Conservation (phyloP, 192 early-diverging fungal species). For the Kappamyces sp. region DNA sequence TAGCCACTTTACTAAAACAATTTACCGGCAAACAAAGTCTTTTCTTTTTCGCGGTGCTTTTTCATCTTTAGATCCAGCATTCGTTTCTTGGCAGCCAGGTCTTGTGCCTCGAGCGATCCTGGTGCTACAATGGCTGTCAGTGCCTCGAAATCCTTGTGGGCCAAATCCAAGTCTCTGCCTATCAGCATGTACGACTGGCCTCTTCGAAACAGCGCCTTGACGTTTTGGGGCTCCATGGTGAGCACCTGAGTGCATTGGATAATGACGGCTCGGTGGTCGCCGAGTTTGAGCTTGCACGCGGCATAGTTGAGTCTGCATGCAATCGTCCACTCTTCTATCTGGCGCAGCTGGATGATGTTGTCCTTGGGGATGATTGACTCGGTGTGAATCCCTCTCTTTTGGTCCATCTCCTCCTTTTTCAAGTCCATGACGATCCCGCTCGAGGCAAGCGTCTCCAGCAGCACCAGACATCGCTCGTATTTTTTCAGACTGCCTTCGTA, state of each 20-base stretch:
- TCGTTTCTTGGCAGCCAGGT: conserved; percentile 32
- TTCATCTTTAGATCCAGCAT: conserved; percentile 32
- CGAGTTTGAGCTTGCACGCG: conserved; percentile 47
- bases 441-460: conserved; percentile 38
- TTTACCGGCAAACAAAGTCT: conserved; percentile 32
- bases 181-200: conserved; percentile 41
- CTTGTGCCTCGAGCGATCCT: conserved; percentile 28
- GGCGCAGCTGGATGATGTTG: conserved; percentile 20
- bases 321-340: conserved; percentile 24
- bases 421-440: conserved; percentile 33
- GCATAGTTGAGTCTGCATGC: conserved; percentile 45
- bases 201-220: conserved; percentile 50
- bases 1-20: too few relatives aligned
- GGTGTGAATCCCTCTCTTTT: conserved; percentile 9
- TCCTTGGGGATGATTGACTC: conserved; percentile 14
- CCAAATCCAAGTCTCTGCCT: conserved; percentile 50
- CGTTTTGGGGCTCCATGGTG: conserved; percentile 29
- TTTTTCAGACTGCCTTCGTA: conserved; percentile 34
- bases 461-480: conserved; percentile 39
- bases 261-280: conserved; percentile 35
- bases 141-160: conserved; percentile 34
- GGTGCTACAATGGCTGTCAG: conserved; percentile 19
- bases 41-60: conserved; percentile 33
- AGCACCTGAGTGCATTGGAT: conserved; percentile 45
- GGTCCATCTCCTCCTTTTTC: conserved; percentile 19